Evolutionary conservation across 2,329 filamentous ascomycete species (phyloP).

Genomic region (Achaetomium macrosporum): DNA sequence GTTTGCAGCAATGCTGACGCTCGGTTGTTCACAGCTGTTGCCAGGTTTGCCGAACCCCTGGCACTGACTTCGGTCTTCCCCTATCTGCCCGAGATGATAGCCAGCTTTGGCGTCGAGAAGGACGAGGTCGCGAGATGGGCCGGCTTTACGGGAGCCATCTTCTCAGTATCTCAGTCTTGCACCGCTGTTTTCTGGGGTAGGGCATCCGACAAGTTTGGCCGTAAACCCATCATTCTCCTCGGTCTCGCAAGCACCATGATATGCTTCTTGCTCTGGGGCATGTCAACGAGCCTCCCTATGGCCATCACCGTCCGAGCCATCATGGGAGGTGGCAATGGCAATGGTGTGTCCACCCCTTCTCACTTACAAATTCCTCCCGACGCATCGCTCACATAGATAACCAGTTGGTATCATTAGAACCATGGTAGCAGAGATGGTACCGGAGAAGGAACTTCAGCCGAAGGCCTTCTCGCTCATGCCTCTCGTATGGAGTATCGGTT

Average conservation of each 20-base stretch:
- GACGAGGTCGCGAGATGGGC: constrained; percentile 75
- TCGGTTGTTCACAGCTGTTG: constrained; percentile 49
- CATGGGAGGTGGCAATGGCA: constrained; percentile 82
- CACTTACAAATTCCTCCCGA: not conserved
- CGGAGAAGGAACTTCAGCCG: constrained; percentile 79
- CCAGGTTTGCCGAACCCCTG: constrained; percentile 70
- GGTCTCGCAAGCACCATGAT: constrained; percentile 75
- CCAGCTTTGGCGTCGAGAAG: constrained; percentile 65
- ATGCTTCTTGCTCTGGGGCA: constrained; percentile 75
- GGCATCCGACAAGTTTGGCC: constrained; percentile 70
- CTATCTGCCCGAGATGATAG: constrained; percentile 74
- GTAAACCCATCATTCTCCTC: constrained; percentile 73
- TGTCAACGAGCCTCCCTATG: constrained; percentile 73
- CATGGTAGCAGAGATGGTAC: constrained; percentile 89
- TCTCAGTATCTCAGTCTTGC: constrained; percentile 64
- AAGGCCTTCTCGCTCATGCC: constrained; percentile 92
- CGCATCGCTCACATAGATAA: constrained; percentile 18
- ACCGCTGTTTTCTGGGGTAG: constrained; percentile 72
- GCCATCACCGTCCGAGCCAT: constrained; percentile 71
- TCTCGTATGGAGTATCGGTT: constrained; percentile 78
- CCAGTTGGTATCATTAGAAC: constrained; percentile 86
- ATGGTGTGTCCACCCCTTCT: constrained; percentile 44
- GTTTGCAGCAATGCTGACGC: constrained; percentile 29
- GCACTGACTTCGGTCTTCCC: constrained; percentile 68
- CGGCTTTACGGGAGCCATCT: constrained; percentile 66